Evolutionary conservation across 768 basidiomycete genomes (phyloP), one percentile per base, ranked within the genome.

Genomic region (Boletales sp.): DNA sequence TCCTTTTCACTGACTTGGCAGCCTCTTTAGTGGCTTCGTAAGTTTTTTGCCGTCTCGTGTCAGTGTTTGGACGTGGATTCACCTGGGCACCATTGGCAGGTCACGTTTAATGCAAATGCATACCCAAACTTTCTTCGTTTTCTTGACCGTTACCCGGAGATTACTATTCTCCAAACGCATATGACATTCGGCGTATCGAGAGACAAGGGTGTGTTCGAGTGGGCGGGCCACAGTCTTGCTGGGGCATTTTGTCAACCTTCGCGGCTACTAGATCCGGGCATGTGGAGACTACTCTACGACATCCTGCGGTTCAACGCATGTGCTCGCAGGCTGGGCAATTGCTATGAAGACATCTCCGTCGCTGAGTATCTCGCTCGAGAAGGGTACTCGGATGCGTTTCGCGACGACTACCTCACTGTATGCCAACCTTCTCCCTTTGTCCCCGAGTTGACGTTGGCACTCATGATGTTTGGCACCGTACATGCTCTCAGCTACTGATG

Each of bases 181-280:
- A 90, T 90, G 87, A 84, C 87, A 0, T 90, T 90, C 67, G 79
- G 81, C 56, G 80, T 92, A 35, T 86, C 87, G 4, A 75, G 87
- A 42, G 86, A 90, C 63, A 51, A 63, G 18, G 89, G 87, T 0
- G 64, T 58, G 1, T 57, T 57, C 14, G 87, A 90, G 64, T 90
- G 89, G 86, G 85, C 87, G 3, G 86, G 87, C 30, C 78, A 80
- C 56, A 81, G 78, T 41, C 70, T 81, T 0, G 60, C 71, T 8
- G 77, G 80, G 0, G 71, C 90, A 0, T 90, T 90, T 63, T 84
- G 83, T 59, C 87, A 88, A 64, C 70, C 75, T 4, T 69, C 66
- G 39, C 80, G 86, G 19, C 52, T 89, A 32, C 63, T 87, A 2
- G 82, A 85, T 49, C 78, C 82, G 0, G 64, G 72, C 32, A 83